These are phyloP conservation scores for Ensete glaucum DNA, from an alignment of 176 grass and related monocot genomes.

Conservation along the genomic window DNA sequence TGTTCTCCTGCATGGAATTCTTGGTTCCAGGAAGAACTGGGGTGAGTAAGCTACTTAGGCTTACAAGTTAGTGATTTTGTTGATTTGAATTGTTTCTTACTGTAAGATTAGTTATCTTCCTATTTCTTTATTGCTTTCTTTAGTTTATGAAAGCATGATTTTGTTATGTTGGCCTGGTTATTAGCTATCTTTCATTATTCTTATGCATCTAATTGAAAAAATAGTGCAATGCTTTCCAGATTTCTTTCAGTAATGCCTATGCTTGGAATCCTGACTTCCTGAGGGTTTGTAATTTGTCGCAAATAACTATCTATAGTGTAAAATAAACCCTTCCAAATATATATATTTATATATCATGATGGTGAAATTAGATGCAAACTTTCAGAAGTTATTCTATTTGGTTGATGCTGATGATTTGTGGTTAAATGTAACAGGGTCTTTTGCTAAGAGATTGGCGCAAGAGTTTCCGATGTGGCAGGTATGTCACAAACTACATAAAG, in stretches of 20 bases:
- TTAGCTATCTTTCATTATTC: too few relatives aligned
- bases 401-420: background rate
- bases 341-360: too few relatives aligned
- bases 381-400: background rate
- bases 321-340: too few relatives aligned
- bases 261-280: too few relatives aligned
- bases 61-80: background rate
- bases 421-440: slow-evolving; percentile 46
- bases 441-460: slow-evolving; percentile 82
- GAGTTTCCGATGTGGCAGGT: slow-evolving; percentile 99
- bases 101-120: background rate
- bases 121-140: background rate
- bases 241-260: too few relatives aligned
- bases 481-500: background rate
- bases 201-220: too few relatives aligned
- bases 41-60: slow-evolving; percentile 36
- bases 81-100: background rate
- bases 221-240: too few relatives aligned
- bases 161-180: background rate
- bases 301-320: too few relatives aligned
- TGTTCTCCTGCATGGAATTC: slow-evolving; percentile 96
- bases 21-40: slow-evolving; percentile 94
- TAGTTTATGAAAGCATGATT: background rate
- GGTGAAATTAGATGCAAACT: background rate
- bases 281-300: too few relatives aligned